Evolutionary conservation across 2,329 filamentous ascomycete species (phyloP).

Genomic region (Paecilomyces niveus): DNA sequence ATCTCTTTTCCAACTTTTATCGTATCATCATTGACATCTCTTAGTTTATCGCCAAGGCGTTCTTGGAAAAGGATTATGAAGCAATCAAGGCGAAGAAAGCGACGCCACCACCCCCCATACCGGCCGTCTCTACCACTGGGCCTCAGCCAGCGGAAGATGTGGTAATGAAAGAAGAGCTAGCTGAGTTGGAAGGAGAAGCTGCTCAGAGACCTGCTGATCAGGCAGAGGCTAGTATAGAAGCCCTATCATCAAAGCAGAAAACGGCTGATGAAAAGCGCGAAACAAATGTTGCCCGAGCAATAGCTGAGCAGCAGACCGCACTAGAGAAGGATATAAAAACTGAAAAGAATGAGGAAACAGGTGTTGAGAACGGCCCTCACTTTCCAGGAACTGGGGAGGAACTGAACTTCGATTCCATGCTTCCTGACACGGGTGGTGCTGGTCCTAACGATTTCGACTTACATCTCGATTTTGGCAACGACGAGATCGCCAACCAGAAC

Average conservation of each 20-base stretch:
- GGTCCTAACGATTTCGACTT: constrained; percentile 30
- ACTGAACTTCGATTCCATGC: constrained; percentile 35
- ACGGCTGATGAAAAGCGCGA: constrained; percentile 3
- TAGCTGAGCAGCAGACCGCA: constrained; percentile 8
- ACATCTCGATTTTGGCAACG: constrained; percentile 33
- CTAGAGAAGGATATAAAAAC: constrained; percentile 14
- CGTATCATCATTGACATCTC: not conserved
- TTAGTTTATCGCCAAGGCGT: constrained; percentile 37
- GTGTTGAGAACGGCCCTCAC: constrained; percentile 14
- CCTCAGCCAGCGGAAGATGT: constrained; percentile 20
- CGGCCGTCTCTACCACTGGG: not conserved
- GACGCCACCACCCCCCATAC: constrained; percentile 4
- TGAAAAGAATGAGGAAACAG: constrained; percentile 14
- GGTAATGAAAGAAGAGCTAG: constrained; percentile 19
- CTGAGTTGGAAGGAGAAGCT: constrained; percentile 9
- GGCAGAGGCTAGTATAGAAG: constrained; percentile 8
- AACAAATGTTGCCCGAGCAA: constrained; percentile 4
- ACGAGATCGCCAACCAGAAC: constrained; percentile 30
- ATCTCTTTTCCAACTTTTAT: not conserved
- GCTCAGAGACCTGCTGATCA: constrained; percentile 12
- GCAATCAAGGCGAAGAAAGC: constrained; percentile 25
- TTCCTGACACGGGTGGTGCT: constrained; percentile 23
- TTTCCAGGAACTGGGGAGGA: constrained; percentile 20
- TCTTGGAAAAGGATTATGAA: constrained; percentile 36
- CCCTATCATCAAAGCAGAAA: constrained; percentile 13